Base-by-base conservation (phyloP, 805 yeast genomes). In the Nakazawaea ambrosiae region DNA sequence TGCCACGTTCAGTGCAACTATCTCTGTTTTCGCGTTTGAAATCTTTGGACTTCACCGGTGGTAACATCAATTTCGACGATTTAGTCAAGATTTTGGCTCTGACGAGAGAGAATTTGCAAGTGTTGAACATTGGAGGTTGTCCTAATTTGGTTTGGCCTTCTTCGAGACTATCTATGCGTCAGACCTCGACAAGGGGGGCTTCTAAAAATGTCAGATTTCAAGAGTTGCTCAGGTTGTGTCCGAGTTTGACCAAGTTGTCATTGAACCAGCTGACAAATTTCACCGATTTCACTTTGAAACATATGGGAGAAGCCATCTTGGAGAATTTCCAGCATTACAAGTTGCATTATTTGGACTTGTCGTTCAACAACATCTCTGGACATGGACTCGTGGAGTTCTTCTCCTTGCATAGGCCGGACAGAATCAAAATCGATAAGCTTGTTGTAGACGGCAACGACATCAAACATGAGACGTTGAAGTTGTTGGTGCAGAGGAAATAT, bases 351-450 rank as follows among this genome's bases (percentile, higher is more conserved):
- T 27, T 39, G 17, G 38, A 34, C 20, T 19, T 39, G 11, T 34
- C 39, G 11, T 34, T 31, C 19, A 39, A 39, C 16, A 39, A 34
- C 30, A 34, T 39, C 23, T 20, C 39, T 4, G 42, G 42, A 9
- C 36, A 34, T 14, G 42, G 42, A 6, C 22, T 39, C 10, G 27
- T 39, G 9, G 42, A 39, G 12, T 27, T 39, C 16, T 39, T 39
- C 36, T 36, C 30, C 18, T 17, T 29, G 15, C 24, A 22, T 14
- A 14, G 26, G 5, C 33, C 28, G 2, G 25, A n/a, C 14, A 34
- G 34, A 27, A 28, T 37, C 24, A 32, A 27, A 11, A 14, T 32
- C 9, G 29, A 28, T 10, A 22, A 17, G 4, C 22, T 37, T 17
- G 27, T 37, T 6, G 40, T 37, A 6, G 36, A 32, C 18, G 40